Evolutionary conservation across 139 green algal species (phyloP).

Genomic region (Chlorella sp.): DNA sequence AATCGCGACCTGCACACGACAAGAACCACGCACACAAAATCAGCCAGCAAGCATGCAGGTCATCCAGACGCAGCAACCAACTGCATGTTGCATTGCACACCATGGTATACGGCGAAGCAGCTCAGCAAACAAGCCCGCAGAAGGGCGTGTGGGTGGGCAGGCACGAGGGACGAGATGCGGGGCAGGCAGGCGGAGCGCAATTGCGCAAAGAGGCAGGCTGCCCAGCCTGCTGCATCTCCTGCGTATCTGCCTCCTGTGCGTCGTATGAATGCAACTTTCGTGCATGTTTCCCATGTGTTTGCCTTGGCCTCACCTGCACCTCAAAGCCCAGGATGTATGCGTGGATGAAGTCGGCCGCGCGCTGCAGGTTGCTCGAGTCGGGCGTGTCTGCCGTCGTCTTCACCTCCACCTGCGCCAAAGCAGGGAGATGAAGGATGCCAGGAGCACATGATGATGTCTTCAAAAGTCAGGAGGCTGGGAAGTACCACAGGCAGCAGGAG

Average conservation of each 20-base stretch:
- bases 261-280: neutral
- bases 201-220: neutral
- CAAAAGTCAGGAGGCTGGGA: no score
- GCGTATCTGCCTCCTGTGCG: neutral
- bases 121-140: no score
- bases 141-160: no score
- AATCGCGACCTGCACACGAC: slow-evolving; percentile 92
- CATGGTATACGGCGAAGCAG: no score
- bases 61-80: no score
- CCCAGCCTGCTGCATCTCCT: neutral
- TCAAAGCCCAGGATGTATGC: slow-evolving; percentile 92
- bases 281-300: neutral
- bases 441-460: no score
- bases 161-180: neutral
- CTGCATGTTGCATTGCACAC: no score
- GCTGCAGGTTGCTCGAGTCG: slow-evolving; percentile 90
- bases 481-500: neutral
- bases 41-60: neutral
- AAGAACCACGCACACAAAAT: no score
- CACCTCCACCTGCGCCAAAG: slow-evolving; percentile 88
- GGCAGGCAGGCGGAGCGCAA: neutral
- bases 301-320: slow-evolving; percentile 4
- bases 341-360: slow-evolving; percentile 98
- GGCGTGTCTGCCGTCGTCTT: slow-evolving; percentile 90
- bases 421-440: neutral